Evolutionary conservation across 2,329 filamentous ascomycete genomes (phyloP).

Genomic region (Orbilia brochopaga): DNA sequence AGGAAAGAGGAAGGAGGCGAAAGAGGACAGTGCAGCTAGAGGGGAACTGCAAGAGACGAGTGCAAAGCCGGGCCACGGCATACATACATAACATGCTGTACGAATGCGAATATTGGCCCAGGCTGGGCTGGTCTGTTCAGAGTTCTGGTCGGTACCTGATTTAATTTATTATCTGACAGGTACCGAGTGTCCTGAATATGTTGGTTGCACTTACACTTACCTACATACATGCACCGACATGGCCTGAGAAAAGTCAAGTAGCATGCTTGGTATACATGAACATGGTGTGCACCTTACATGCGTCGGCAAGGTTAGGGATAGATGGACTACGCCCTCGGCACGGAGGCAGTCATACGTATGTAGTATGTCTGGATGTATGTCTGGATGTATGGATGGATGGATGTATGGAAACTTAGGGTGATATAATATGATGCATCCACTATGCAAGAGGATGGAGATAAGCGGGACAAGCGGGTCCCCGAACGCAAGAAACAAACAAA

Average conservation of each 20-base stretch:
- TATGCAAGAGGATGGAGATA: constrained; percentile 1
- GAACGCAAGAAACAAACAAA: neutral
- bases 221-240: neutral
- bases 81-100: too few species aligned
- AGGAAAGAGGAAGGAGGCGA: constrained; percentile 20
- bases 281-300: neutral
- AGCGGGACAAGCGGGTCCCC: neutral
- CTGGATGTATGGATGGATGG: too few species aligned
- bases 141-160: neutral
- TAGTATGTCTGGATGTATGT: too few species aligned
- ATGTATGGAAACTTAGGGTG: too few species aligned
- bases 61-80: too few species aligned
- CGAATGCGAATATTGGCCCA: too few species aligned
- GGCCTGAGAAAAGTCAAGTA: neutral
- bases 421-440: neutral
- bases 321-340: neutral
- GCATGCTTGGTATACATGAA: too few species aligned
- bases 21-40: constrained; percentile 1
- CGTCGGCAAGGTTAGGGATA: constrained; percentile 2
- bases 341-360: constrained; percentile 3
- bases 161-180: constrained; percentile 8
- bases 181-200: constrained; percentile 4
- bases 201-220: neutral
- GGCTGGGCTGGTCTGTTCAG: too few species aligned
- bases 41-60: neutral